Percentiles rank a stretch among this genome's conserved stretches.
Evolutionary conservation across 108 stramenopile genomes (phyloP).

Genomic region (Epithemia pelagica): DNA sequence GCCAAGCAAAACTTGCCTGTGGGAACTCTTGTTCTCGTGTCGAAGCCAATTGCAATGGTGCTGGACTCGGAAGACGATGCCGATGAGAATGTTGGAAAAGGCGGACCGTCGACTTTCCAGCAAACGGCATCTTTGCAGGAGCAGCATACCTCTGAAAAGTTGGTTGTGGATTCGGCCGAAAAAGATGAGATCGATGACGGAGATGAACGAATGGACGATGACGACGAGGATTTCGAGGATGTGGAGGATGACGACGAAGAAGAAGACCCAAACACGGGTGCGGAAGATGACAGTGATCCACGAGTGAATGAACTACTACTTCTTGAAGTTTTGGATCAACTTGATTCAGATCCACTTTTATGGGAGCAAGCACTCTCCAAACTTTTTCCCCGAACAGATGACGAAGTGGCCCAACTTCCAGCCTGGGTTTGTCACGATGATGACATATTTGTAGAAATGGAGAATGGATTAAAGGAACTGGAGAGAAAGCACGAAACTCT

Average conservation of each 20-base stretch:
- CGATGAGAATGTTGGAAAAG: conserved; percentile 5
- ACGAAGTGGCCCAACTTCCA: conserved; percentile 34
- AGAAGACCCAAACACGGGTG: conserved; percentile 18
- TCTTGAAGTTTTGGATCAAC: conserved; percentile 36
- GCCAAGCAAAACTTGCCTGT: conserved; percentile 34
- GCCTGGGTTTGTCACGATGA: conserved; percentile 50
- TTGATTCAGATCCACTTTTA: conserved; percentile 33
- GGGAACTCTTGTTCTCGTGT: conserved; percentile 39
- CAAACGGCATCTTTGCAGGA: background rate
- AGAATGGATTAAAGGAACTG: conserved; percentile 24
- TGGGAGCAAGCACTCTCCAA: conserved; percentile 46
- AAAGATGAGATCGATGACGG: conserved; percentile 16
- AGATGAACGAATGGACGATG: conserved; percentile 26
- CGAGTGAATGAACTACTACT: conserved; percentile 51
- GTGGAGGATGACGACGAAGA: conserved; percentile 28
- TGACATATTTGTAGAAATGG: conserved; percentile 30
- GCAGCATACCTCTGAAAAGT: background rate
- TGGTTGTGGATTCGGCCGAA: conserved; percentile 30
- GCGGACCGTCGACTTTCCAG: background rate
- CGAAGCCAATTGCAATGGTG: conserved; percentile 55
- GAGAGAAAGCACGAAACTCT: conserved; percentile 9
- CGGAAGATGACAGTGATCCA: conserved; percentile 21
- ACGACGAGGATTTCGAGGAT: conserved; percentile 31
- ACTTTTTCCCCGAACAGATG: conserved; percentile 50
- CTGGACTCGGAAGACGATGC: conserved; percentile 45